Evolutionary conservation across 176 grass and related monocot species (phyloP).

Genomic region (Lolium perenne): DNA sequence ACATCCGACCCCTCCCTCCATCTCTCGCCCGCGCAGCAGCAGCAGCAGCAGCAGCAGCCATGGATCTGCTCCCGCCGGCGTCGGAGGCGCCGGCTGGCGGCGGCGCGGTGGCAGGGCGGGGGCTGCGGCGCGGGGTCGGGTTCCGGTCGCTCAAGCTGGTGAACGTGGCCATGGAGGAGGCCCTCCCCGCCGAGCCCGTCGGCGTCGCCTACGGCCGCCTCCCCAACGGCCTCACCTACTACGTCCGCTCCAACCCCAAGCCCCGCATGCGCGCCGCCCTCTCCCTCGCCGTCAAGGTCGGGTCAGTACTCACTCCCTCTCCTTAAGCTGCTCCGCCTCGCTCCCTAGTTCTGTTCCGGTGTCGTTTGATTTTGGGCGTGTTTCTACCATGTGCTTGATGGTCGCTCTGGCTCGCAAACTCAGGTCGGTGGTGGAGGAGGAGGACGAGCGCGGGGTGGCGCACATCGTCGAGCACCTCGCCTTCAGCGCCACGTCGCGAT

Average conservation of each 20-base stretch:
- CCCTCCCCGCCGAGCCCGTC: conserved; percentile 68
- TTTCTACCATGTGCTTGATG: neutral
- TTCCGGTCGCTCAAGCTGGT: conserved; percentile 95
- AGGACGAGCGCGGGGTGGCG: conserved; percentile 93
- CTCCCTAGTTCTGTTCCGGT: neutral
- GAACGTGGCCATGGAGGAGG: conserved; percentile 78
- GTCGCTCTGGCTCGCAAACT: conserved; percentile 22
- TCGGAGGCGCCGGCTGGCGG: conserved; percentile 47
- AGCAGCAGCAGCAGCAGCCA: conserved; percentile 42
- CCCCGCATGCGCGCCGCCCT: conserved; percentile 95
- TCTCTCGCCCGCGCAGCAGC: neutral
- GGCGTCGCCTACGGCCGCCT: conserved; percentile 80
- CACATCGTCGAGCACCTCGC: conserved; percentile 98
- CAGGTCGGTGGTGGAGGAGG: conserved; percentile 95
- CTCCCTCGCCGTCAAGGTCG: conserved; percentile 98
- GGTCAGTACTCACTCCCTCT: conserved; percentile 57
- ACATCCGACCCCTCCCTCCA: conserved; percentile 5
- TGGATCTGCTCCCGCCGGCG: conserved; percentile 89
- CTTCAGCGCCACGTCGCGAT: conserved; percentile 92
- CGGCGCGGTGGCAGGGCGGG: neutral
- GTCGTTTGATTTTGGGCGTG: neutral
- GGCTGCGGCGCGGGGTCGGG: conserved; percentile 63
- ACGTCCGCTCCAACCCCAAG: conserved; percentile 89
- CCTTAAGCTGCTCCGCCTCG: neutral
- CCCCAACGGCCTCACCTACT: conserved; percentile 92